Base-by-base conservation (phyloP, 148 eudicot genomes). In the Linanthus parryae region DNA sequence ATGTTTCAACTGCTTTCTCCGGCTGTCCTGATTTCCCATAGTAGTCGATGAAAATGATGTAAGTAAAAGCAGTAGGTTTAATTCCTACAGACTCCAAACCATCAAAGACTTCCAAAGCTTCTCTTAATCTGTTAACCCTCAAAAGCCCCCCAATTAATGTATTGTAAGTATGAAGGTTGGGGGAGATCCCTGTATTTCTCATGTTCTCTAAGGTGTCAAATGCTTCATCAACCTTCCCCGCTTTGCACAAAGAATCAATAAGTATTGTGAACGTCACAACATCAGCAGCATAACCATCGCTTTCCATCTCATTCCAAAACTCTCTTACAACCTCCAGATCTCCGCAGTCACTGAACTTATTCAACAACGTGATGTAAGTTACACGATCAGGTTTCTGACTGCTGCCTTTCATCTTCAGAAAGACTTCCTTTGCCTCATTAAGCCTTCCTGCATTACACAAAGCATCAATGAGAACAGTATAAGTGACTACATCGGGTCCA, bases 111-210 rank as follows among this genome's bases (percentile, higher is more conserved):
- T 64, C 56, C 33, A 73, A 59, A 18, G 98, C 98, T 58, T 91
- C 85, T 16, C 71, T 79, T 48, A 87, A 54, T 66, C 87, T 74
- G 49, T 71, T 37, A 27, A 45, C 71, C 73, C 81, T 81, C 57
- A 91, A 60, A 62, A 86, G 83, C 67, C 95, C 98, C 16, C 77
- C 63, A 21, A 91, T 79, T 59, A 91, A 30, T 10, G 95, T 74
- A 63, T 83, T 91, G 71, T 83, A 87, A 15, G 98, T 91, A 64
- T 79, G 94, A 63, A 81, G 84, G 77, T 91, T 91, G 9, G 98
- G 94, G 17, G 49, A 48, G 50, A 92, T 57, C 20, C 78, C 90
- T 45, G 50, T 60, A 37, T 69, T 59, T 54, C 64, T 70, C 98
- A 92, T 92, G 48, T 60, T 44, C 45, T 77, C 70, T 51, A 92